Percentiles rank a stretch among this genome's conserved stretches.
phyloP scores from a whole-genome alignment of 306 rosid species.

The Cercis canadensis region DNA sequence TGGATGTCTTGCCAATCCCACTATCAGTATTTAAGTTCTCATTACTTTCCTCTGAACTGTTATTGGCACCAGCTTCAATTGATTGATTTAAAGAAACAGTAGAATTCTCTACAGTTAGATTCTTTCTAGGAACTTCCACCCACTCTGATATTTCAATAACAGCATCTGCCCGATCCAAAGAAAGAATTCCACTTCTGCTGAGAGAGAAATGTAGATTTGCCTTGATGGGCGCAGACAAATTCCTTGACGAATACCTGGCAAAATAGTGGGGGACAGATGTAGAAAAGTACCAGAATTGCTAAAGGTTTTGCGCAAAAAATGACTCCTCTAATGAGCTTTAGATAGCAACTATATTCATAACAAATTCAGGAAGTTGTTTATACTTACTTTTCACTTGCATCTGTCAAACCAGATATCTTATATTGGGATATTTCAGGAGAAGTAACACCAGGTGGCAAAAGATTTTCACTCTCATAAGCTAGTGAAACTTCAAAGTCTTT shows the following conservation, averaged over 20 bases:
- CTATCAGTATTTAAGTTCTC: constrained; percentile 57
- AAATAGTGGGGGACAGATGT: constrained; percentile 29
- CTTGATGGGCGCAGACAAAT: constrained; percentile 88
- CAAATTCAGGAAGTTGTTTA: constrained; percentile 23
- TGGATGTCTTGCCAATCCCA: constrained; percentile 49
- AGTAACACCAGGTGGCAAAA: constrained; percentile 82
- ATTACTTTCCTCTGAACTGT: constrained; percentile 64
- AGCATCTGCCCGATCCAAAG: constrained; percentile 95
- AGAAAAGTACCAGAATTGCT: constrained; percentile 34
- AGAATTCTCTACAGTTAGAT: constrained; percentile 76
- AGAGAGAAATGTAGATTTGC: constrained; percentile 87
- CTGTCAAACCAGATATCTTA: constrained; percentile 81
- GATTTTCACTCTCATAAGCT: constrained; percentile 77
- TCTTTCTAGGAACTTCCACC: constrained; percentile 90
- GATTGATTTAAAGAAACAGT: constrained; percentile 67
- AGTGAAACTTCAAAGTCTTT: constrained; percentile 92
- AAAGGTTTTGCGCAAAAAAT: constrained; percentile 19
- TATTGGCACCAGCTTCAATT: constrained; percentile 60
- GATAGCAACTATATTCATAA: constrained; percentile 32
- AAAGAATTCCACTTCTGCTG: constrained; percentile 91
- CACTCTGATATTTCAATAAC: constrained; percentile 89
- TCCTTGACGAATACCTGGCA: constrained; percentile 82
- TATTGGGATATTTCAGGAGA: constrained; percentile 71
- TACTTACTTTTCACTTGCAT: constrained; percentile 84
- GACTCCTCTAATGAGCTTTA: constrained; percentile 26